Evolutionary conservation across 495 filamentous ascomycete genomes (phyloP), one percentile per base, ranked within the genome.

Genomic region (Penicillium daleae): DNA sequence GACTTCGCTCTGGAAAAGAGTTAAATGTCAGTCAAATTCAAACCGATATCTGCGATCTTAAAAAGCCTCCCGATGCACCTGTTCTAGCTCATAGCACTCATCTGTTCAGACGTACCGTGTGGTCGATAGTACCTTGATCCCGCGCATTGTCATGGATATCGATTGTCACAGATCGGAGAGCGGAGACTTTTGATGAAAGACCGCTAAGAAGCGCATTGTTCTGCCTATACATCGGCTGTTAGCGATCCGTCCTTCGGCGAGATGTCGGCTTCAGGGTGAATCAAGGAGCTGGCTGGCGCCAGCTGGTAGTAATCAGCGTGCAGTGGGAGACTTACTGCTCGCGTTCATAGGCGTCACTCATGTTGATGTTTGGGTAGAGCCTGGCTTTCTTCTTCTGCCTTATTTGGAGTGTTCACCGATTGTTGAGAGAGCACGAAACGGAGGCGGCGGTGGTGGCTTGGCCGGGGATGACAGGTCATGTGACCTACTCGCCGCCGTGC

Each of bases 121-220:
- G 84, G 74, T 98, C 92, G 60, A 99, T 90, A 29, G 95, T 83
- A 56, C 89, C 86, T 70, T 97, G 93, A 68, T 89, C 86, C 40
- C 91, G 85, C 40, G 95, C 95, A 71, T 93, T 90, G 78, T 97
- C 93, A 79, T 97, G 96, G 73, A 99, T 99, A 78, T 98, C 92
- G 48, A 97, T 87, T n/a, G 95, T 99, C n/a, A 99, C 92, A 66
- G 89, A 89, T 69, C 93, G 93, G 56, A 99, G 85, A 35, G 92
- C 92, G 48, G 91, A 91, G 32, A 97, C 92, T 76, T 99, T 99
- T 27, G 84, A 83, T 17, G 91, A 88, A 24, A 99, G 89, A 69
- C 96, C 93, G 68, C 92, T 89, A 54, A 99, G 90, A 72, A 95
- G 93, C 69, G 91, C 88, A 78, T 97, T 97, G 80, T 99, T 99